Conservation (phyloP, 2,329 filamentous ascomycete species). For the Colletotrichum eleusines region DNA sequence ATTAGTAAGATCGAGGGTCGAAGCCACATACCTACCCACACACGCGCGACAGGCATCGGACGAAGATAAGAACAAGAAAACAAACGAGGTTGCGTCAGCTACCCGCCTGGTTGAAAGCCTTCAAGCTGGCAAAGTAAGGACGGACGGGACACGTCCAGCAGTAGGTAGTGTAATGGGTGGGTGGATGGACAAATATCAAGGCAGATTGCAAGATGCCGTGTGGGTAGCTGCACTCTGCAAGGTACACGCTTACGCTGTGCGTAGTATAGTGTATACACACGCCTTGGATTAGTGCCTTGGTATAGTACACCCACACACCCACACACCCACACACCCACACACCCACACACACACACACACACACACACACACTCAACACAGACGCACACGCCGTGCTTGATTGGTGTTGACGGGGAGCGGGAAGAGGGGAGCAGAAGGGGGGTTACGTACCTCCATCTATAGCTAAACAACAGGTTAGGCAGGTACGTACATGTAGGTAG, state of each 20-base stretch:
- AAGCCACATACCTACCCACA: neutral
- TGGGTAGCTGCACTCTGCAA: constrained; percentile 19
- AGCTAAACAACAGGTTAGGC: too few species aligned
- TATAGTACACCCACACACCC: too few species aligned
- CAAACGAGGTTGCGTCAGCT: neutral
- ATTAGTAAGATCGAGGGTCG: neutral
- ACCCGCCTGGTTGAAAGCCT: neutral
- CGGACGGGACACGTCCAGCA: neutral
- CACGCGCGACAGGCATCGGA: neutral
- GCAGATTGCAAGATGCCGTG: neutral
- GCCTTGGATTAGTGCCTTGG: too few species aligned
- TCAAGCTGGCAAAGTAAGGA: constrained; percentile 2
- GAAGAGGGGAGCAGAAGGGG: neutral
- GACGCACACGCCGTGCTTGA: constrained; percentile 12
- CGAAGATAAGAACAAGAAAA: neutral
- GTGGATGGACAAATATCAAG: neutral
- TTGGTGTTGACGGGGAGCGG: neutral
- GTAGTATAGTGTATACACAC: too few species aligned
- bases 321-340: too few species aligned
- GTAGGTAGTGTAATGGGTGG: neutral
- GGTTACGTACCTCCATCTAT: too few species aligned
- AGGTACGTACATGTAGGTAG: constrained; percentile 7
- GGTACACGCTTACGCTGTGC: neutral
- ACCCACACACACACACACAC: too few species aligned
- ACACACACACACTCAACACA: constrained; percentile 12